Evolutionary conservation across 31 red algal genomes (phyloP).

Genomic region (Asparagopsis taxiformis): DNA sequence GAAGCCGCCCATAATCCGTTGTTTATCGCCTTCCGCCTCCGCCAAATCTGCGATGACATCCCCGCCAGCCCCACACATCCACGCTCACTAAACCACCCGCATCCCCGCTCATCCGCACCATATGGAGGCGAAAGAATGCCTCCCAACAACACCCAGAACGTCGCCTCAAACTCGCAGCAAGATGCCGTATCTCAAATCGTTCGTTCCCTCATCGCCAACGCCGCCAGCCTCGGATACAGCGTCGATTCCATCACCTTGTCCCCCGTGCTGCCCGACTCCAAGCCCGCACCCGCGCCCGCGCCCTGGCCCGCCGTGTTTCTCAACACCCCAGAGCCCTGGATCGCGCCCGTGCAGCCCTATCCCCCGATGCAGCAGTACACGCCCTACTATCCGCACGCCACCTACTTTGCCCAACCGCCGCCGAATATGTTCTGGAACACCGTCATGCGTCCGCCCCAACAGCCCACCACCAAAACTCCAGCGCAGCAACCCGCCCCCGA

Average conservation of each 20-base stretch:
- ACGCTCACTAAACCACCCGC: too few relatives aligned
- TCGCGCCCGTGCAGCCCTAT: too few relatives aligned
- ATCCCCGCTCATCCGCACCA: too few relatives aligned
- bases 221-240: neutral
- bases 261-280: neutral
- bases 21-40: too few relatives aligned
- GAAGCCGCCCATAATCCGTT: too few relatives aligned
- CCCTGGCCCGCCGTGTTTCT: neutral
- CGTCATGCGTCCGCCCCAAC: neutral
- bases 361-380: too few relatives aligned
- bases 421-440: neutral
- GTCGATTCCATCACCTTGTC: conserved; percentile 7
- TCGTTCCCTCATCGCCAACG: conserved; percentile 4
- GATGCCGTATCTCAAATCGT: conserved; percentile 6
- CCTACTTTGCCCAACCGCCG: too few relatives aligned
- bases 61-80: too few relatives aligned
- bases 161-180: neutral
- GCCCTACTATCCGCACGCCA: too few relatives aligned
- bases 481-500: neutral
- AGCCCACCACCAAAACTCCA: neutral
- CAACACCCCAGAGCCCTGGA: neutral
- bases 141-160: too few relatives aligned
- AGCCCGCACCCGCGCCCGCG: neutral
- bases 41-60: too few relatives aligned
- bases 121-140: too few relatives aligned